These are phyloP conservation scores for Elaeagnus macrophylla DNA, from an alignment of 306 rosid genomes.

Conservation along the genomic window DNA sequence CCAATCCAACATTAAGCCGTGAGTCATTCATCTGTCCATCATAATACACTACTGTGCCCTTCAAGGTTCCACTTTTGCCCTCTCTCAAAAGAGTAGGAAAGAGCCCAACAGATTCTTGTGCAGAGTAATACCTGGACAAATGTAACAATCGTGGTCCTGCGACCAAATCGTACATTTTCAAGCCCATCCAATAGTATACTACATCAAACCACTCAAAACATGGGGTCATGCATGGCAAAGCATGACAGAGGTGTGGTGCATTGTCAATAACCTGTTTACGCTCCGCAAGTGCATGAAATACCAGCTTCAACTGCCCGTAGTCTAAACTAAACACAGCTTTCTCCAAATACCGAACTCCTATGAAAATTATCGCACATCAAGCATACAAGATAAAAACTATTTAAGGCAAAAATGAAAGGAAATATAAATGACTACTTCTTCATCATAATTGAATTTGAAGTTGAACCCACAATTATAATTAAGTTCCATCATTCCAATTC, in stretches of 20 bases:
- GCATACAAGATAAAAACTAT: constrained; percentile 5
- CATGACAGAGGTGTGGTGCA: constrained; percentile 96
- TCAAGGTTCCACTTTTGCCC: constrained; percentile 54
- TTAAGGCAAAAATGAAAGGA: background rate
- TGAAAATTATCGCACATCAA: constrained; percentile 13
- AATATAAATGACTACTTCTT: background rate
- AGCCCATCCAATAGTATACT: constrained; percentile 82
- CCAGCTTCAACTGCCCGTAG: constrained; percentile 90
- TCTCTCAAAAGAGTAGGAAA: constrained; percentile 85
- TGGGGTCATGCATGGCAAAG: constrained; percentile 98
- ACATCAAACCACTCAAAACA: constrained; percentile 93
- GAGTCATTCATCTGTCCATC: constrained; percentile 99
- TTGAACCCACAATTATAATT: too few species aligned
- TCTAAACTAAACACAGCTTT: constrained; percentile 91
- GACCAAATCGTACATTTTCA: constrained; percentile 94
- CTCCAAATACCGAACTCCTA: constrained; percentile 97
- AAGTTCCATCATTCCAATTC: too few species aligned
- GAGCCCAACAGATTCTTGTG: constrained; percentile 75
- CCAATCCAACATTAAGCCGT: constrained; percentile 86
- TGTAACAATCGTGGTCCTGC: constrained; percentile 78
- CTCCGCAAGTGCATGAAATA: constrained; percentile 94
- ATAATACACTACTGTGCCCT: constrained; percentile 92
- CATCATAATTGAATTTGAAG: too few species aligned
- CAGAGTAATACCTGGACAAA: constrained; percentile 86
- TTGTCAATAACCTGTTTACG: constrained; percentile 88